Percentiles rank a stretch among this genome's conserved stretches.
phyloP scores from a whole-genome alignment of 768 basidiomycete genomes.

The Lactarius hengduanensis region DNA sequence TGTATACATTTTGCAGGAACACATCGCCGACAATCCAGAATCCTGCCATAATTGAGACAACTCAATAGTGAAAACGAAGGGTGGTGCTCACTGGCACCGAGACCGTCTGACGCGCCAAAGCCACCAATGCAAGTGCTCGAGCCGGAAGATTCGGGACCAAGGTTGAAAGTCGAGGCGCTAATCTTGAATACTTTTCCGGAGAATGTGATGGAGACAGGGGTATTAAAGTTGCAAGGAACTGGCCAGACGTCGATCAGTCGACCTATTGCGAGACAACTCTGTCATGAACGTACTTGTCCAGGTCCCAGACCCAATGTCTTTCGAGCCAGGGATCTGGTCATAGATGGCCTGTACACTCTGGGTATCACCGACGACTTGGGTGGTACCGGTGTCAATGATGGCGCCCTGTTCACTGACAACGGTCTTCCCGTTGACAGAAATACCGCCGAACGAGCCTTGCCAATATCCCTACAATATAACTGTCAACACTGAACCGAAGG shows the following conservation, averaged over 20 bases:
- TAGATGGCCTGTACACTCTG: neutral
- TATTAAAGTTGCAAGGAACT: neutral
- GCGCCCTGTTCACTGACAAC: constrained; percentile 20
- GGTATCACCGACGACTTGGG: constrained; percentile 32
- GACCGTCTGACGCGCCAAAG: neutral
- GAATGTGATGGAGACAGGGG: neutral
- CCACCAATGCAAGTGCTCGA: neutral
- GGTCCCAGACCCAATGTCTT: neutral
- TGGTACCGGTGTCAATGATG: constrained; percentile 38
- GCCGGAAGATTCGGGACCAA: neutral
- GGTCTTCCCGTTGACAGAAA: constrained; percentile 30
- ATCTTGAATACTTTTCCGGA: neutral
- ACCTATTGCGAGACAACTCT: neutral
- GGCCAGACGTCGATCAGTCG: neutral
- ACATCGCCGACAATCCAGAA: neutral
- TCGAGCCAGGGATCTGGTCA: neutral
- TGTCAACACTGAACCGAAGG: constrained; percentile 32
- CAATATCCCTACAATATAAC: constrained; percentile 19
- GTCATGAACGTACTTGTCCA: neutral
- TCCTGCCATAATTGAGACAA: neutral
- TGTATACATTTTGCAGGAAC: neutral
- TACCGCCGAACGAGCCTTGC: constrained; percentile 31
- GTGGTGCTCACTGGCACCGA: neutral
- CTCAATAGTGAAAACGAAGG: neutral
- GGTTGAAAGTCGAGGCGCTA: neutral